Base-by-base conservation (phyloP, 345 rosid genomes). In the Mangifera indica region DNA sequence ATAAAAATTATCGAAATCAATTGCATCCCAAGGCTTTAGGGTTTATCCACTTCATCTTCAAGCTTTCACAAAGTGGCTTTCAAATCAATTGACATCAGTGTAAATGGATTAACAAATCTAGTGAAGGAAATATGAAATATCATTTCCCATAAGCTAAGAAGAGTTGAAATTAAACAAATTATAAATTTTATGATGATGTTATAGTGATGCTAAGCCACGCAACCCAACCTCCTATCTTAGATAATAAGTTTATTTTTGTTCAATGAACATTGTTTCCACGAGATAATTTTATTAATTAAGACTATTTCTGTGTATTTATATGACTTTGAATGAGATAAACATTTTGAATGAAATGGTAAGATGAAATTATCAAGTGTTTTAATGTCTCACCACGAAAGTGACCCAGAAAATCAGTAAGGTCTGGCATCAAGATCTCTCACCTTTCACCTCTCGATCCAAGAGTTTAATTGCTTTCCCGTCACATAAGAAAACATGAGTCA, bases 301-400 rank as follows among this genome's bases (percentile, higher is more conserved):
- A 34, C 40, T 34, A 34, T 2, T n/a, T n/a, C n/a, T n/a, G 7
- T 34, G 7, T 34, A 5, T 34, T 2, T 34, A 34, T 34, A 34
- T 34, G 40, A 34, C 40, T 34, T 34, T 34, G 7, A 34, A 34
- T 34, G 40, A 5, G 7, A 34, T 2, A 25, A 48, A 5, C 12
- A 32, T 21, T 4, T 3, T 21, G 57, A 63, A 9, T 15, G 48
- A 45, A 57, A 71, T 60, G 89, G 82, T 81, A 72, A 60, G 72
- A 75, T 26, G 77, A 79, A 63, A 69, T 44, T 80, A 40, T 83
- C 86, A 75, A 68, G 26, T 73, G 80, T 77, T 77, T 8, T 59
- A 45, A 78, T 63, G 82, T 77, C 85, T 66, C 53, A 58, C 15
- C 64, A 24, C 44, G 85, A 81, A 4, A 49, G 44, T 13, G 84